Evolutionary conservation across 768 basidiomycete genomes (phyloP), one percentile per base, ranked within the genome.

Genomic region (Chalciporus chontae): DNA sequence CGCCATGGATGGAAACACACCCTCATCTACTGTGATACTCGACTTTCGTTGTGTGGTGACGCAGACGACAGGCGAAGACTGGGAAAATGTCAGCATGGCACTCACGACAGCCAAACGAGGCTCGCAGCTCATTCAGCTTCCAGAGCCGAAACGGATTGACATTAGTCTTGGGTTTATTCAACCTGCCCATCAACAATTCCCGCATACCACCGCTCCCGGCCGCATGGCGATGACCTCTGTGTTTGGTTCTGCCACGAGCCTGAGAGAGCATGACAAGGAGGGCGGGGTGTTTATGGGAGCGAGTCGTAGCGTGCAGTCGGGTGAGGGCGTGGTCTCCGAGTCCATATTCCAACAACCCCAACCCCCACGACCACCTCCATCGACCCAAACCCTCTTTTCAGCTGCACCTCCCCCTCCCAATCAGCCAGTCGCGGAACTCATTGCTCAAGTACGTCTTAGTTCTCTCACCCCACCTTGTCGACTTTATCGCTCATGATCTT

Each of bases 41-140:
- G 50, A 67, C 48, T 67, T 67, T 46, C 60, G 64, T 9, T 67
- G 69, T 11, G 45, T 45, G 26, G 60, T 70, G 19, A 52, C 40
- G 2, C 70, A 70, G 29, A 45, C 44, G 27, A 68, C 69, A 0
- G 64, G 66, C 4, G 69, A 71, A 48, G 40, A 61, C 37, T 71
- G 69, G 69, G 58, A 56, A 3, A 54, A 61, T 29, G 53, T 64
- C 9, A 44, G 53, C 23, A 47, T 71, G 39, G 40, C 38, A 17
- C 52, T 70, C 13, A 65, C 59, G 3, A 67, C 69, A 2, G 62
- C 56, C 0, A 45, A 56, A 8, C 60, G 54, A 10, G 44, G 39
- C n/a, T 52, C 43, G 17, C 58, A 55, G 23, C 52, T 58, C 7
- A 52, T 54, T 8, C 52, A 57, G 39, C 55, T 69, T 1, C 52